Evolutionary conservation across 306 rosid species (phyloP).

Genomic region (Calophaca sinica): DNA sequence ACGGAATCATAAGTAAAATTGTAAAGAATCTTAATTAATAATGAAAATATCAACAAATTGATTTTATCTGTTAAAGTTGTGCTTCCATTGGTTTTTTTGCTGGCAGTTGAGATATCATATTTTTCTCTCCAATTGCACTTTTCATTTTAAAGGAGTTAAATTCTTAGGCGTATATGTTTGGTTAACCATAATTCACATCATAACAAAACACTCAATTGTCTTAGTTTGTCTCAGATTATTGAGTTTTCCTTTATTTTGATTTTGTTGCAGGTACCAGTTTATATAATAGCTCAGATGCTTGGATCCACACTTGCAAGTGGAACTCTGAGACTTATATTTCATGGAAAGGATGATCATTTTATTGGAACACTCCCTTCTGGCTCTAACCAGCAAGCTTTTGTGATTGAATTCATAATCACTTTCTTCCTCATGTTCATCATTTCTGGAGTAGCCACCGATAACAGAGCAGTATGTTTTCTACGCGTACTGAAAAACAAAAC

Average conservation of each 20-base stretch:
- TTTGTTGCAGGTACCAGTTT: slow-evolving; percentile 66
- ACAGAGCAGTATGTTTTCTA: slow-evolving; percentile 64
- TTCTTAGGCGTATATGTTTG: too few species aligned
- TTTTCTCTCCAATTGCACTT: too few species aligned
- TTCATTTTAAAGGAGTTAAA: too few species aligned
- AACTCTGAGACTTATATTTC: slow-evolving; percentile 67
- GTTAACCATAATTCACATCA: too few species aligned
- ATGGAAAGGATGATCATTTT: slow-evolving; percentile 55
- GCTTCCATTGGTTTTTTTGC: too few species aligned
- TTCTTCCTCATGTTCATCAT: slow-evolving; percentile 83
- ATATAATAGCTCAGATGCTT: slow-evolving; percentile 64
- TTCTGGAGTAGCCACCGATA: slow-evolving; percentile 85
- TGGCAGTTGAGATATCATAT: too few species aligned
- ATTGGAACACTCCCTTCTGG: slow-evolving; percentile 69
- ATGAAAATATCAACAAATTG: too few species aligned
- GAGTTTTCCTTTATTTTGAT: neutral
- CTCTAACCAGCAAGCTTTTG: slow-evolving; percentile 64
- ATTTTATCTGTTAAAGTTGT: too few species aligned
- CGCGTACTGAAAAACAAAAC: too few species aligned
- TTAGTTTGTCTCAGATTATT: neutral
- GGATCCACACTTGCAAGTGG: slow-evolving; percentile 88
- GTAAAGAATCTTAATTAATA: neutral
- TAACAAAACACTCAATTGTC: too few species aligned
- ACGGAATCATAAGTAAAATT: neutral
- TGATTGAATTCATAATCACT: slow-evolving; percentile 80